Evolutionary conservation across 148 eudicot species (phyloP).

Genomic region (Camellia lanceoleosa): DNA sequence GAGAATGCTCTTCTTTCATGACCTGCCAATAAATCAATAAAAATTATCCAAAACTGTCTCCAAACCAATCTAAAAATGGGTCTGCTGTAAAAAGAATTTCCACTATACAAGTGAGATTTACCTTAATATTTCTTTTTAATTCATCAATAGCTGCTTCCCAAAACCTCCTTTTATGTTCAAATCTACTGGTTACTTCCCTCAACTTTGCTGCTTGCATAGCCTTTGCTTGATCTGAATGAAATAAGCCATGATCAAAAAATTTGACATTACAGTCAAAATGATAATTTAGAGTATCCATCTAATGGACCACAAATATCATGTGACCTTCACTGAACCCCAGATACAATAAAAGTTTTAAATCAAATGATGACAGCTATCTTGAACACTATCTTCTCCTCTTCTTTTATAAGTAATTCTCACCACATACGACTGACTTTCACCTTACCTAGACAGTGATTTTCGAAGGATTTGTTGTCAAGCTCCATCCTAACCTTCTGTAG

Average conservation of each 20-base stretch:
- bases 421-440: not conserved
- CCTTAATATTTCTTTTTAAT: constrained; percentile 63
- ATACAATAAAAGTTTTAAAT: constrained; percentile 8
- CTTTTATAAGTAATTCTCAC: constrained; percentile 14
- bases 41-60: not conserved
- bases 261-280: constrained; percentile 4
- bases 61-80: constrained; percentile 1
- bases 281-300: not conserved
- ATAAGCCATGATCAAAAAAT: not conserved
- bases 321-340: constrained; percentile 30
- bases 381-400: not conserved
- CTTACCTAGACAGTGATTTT: constrained; percentile 75
- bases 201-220: constrained; percentile 57
- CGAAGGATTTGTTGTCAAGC: constrained; percentile 68
- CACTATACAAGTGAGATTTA: constrained; percentile 12
- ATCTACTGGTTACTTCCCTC: constrained; percentile 54
- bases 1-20: constrained; percentile 69
- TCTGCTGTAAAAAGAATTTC: not conserved
- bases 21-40: constrained; percentile 33
- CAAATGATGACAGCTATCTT: not conserved
- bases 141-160: constrained; percentile 56
- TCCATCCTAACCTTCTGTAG: constrained; percentile 80
- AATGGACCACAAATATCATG: not conserved
- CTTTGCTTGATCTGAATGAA: constrained; percentile 51
- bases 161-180: constrained; percentile 60